Evolutionary conservation across 768 basidiomycete species (phyloP), one percentile per base, ranked within the genome.

Genomic region (Termitomyces sp.): DNA sequence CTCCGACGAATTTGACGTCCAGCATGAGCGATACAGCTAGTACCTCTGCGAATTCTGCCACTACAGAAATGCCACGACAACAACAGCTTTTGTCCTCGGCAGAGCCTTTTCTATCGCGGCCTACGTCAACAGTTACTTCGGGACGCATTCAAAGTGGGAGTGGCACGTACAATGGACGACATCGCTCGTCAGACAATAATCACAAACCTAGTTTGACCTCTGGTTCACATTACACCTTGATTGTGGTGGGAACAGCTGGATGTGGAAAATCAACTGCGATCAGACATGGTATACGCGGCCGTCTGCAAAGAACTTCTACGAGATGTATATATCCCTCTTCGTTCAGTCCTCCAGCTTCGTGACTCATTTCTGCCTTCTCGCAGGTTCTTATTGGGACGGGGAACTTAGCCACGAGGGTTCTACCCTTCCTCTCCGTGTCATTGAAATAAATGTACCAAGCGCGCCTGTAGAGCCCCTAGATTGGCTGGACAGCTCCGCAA

Each of bases 201-300:
- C 71, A 71, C 55, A 56, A 70, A 39, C 61, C 67, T 53, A 53
- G 52, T 63, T 70, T 53, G 6, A 26, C 40, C 26, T 43, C 50
- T 20, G 67, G 63, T 56, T 62, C 65, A n/a, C 70, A 71, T 47
- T 70, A 89, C 49, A 84, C 86, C 9, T 76, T 98, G 32, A 87
- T 87, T 33, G 86, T 98, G 34, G 79, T 95, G 39, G 96, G 96
- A 14, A 80, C 84, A 13, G 71, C 79, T 39, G 82, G 86, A 34
- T 93, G 90, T 59, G 96, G 95, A 59, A 98, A 98, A 73, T 88
- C 91, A 1, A 83, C 85, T 3, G 80, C 93, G 50, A 90, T 97
- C 61, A 77, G 79, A 36, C 88, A 87, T 68, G 94, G 93, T 12
- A 76, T 94, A 55, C 85, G 83, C 61, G 76, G 79, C 64, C 75